These are phyloP conservation scores for Monilinia vaccinii-corymbosi DNA, from an alignment of 2,329 filamentous ascomycete species.

Conservation along the genomic window DNA sequence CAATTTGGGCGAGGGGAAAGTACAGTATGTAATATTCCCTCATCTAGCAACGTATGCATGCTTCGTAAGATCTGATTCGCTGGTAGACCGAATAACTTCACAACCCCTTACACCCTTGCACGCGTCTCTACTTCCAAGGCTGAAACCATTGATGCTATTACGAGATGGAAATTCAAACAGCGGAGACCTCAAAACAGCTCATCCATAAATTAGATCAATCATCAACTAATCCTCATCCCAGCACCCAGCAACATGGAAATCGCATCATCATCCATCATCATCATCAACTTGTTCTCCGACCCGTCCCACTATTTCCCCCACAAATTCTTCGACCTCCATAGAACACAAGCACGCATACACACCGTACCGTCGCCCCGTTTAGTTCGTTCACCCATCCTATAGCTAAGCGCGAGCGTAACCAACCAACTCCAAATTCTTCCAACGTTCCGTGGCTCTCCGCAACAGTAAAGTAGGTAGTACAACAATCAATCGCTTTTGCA, in stretches of 20 bases:
- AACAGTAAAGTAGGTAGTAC: too few relatives aligned
- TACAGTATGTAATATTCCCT: neutral
- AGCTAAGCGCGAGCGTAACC: too few relatives aligned
- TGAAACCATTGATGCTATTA: neutral
- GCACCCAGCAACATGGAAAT: neutral
- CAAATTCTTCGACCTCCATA: neutral
- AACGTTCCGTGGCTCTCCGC: too few relatives aligned
- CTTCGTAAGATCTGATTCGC: neutral
- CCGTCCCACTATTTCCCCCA: neutral
- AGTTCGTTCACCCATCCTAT: neutral
- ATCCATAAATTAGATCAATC: neutral
- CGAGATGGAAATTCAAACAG: neutral
- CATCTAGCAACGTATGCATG: too few relatives aligned
- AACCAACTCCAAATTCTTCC: too few relatives aligned
- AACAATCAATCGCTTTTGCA: too few relatives aligned
- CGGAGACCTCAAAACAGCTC: neutral
- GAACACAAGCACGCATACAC: too few relatives aligned
- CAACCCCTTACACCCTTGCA: neutral
- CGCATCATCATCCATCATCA: neutral
- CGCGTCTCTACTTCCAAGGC: neutral
- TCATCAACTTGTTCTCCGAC: too few relatives aligned
- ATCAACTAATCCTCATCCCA: neutral
- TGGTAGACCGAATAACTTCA: neutral
- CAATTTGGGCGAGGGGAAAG: neutral
- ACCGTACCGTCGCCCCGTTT: too few relatives aligned